phyloP scores from a whole-genome alignment of 2,329 filamentous ascomycete species.

The Capronia coronata region DNA sequence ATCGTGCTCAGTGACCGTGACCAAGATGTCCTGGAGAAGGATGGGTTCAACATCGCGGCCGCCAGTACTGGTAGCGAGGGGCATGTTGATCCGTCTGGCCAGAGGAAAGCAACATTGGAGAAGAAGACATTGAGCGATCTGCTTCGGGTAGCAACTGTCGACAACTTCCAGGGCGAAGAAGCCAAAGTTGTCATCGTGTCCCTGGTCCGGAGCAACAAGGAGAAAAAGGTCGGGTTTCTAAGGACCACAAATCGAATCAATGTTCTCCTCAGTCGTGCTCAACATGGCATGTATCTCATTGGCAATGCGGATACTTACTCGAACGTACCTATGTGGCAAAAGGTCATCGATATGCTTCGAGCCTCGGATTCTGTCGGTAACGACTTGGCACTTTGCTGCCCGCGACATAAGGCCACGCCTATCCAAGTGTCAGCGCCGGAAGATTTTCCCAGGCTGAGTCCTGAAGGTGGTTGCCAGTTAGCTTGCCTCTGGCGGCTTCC shows the following conservation, averaged over 20 bases:
- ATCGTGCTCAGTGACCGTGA: conserved; percentile 64
- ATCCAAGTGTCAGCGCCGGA: conserved; percentile 50
- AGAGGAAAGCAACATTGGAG: too few relatives aligned
- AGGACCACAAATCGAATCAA: conserved; percentile 59
- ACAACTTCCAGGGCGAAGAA: conserved; percentile 75
- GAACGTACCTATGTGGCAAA: conserved; percentile 52
- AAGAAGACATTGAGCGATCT: conserved; percentile 37
- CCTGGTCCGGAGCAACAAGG: conserved; percentile 59
- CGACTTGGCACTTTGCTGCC: conserved; percentile 51
- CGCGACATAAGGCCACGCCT: conserved; percentile 50
- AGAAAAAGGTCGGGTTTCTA: conserved; percentile 66
- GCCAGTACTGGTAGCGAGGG: conserved; percentile 30
- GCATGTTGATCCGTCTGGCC: too few relatives aligned
- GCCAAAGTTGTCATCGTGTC: conserved; percentile 64
- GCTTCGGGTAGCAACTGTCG: conserved; percentile 35
- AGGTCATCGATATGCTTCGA: conserved; percentile 51
- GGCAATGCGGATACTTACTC: conserved; percentile 56
- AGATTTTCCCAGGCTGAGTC: conserved; percentile 50
- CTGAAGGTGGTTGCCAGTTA: conserved; percentile 56
- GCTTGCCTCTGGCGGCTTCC: conserved; percentile 42
- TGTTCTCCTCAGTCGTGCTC: conserved; percentile 62
- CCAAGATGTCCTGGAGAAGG: conserved; percentile 54
- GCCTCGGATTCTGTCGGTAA: conserved; percentile 44
- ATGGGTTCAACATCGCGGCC: conserved; percentile 54
- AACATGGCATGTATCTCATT: conserved; percentile 60